Conservation (phyloP, 164 flowering plant species). For the Vitis cinerea region DNA sequence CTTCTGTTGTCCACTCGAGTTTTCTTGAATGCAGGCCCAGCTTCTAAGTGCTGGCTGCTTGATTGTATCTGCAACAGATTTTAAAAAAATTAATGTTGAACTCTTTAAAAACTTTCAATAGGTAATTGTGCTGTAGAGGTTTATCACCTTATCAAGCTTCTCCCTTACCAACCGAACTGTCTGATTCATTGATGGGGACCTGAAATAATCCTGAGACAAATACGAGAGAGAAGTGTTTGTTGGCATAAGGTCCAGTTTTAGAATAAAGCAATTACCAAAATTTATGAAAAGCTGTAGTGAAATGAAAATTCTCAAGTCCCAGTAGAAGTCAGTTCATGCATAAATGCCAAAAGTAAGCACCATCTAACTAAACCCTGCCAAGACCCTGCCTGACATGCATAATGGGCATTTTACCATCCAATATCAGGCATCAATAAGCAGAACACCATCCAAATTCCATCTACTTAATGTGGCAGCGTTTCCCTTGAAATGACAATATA, state of each 20-base stretch:
- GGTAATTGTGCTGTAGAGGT: neutral
- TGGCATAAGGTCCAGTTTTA: neutral
- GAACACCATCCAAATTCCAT: no score
- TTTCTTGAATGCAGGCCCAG: conserved; percentile 57
- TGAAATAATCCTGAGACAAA: conserved; percentile 63
- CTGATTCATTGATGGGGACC: conserved; percentile 82
- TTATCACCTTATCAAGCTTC: conserved; percentile 74
- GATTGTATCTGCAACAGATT: conserved; percentile 59
- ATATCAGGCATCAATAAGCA: no score
- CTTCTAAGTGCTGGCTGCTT: conserved; percentile 40
- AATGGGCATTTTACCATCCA: no score
- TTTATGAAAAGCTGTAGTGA: no score
- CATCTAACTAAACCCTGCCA: no score
- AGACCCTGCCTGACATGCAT: no score
- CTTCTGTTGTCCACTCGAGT: conserved; percentile 71
- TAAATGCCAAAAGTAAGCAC: no score
- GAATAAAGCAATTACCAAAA: no score
- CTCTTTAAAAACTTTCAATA: neutral
- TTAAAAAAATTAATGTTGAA: neutral
- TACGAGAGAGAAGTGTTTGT: neutral
- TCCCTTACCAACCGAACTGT: conserved; percentile 75
- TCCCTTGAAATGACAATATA: no score
- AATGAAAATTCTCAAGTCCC: no score
- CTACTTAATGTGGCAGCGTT: no score
- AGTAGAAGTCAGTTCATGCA: no score